Base-by-base conservation (phyloP, 345 rosid genomes). In the Eucalyptus camaldulensis region DNA sequence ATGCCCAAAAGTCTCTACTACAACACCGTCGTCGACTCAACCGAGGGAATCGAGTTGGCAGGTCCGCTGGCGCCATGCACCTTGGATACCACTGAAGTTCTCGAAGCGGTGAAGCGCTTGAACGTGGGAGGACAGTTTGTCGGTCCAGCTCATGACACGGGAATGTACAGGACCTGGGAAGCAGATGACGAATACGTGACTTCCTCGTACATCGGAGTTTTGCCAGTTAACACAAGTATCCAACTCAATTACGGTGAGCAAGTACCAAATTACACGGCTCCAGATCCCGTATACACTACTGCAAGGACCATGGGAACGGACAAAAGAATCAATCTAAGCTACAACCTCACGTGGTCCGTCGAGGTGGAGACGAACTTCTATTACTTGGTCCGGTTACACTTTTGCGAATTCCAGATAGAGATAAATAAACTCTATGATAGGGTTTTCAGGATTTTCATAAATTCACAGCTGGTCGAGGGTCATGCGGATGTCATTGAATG, bases 121-220 rank as follows among this genome's bases (percentile, higher is more conserved):
- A 93, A 94, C 58, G 89, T 92, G 3, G 95, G 89, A 5, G 95
- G 95, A 45, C 7, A 0, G 33, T 11, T 7, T 13, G 56, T 93
- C 25, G 31, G 11, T 3, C 89, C 91, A 10, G 76, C 25, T 2
- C 5, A 62, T 3, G 95, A 93, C 49, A 90, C 93, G 3, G 94
- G 91, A 49, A 88, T 89, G 86, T 86, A 58, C 86, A 90, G 94
- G 83, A 88, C 91, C 16, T 93, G 96, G 95, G 60, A 51, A 13
- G 17, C 67, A 12, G 94, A 93, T 56, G 53, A 44, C 3, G 33
- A 37, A 2, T 93, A 90, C 40, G 1, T 93, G 49, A 60, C 19
- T 31, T 60, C 87, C 2, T 89, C 62, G 6, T 0, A 51, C 12
- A n/a, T 8, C 6, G 89, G 93, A 13, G 83, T 86, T 53, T 4